Base-by-base conservation (phyloP, 352 stramenopile species). In the Aphanomyces invadans region DNA sequence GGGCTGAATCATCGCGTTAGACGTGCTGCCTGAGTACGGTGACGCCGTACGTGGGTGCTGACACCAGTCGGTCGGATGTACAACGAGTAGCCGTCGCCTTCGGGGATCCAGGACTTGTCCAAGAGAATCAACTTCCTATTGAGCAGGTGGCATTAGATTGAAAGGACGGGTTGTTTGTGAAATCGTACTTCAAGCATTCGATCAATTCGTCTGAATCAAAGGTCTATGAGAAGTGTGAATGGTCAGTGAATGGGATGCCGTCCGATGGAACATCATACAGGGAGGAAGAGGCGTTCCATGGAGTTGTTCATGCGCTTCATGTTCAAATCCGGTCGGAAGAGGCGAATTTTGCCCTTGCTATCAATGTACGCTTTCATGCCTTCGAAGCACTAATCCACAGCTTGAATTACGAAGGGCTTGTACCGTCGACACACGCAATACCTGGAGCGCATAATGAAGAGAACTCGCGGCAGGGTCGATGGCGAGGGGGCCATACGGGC, bases 251-350 rank as follows among this genome's bases (percentile, higher is more conserved):
- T 45, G 11, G 72, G 54, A 31, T 72, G 56, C 15, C 9, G 23
- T 49, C 65, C 7, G 9, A 68, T 2, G 33, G 26, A 28, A 11
- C 55, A 53, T 60, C 84, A 59, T 62, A 88, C 75, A 25, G 90
- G 90, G 36, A 97, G 75, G 42, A 88, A 72, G 29, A 97, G 77
- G n/a, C 91, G 83, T 65, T 92, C 81, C 92, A 98, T 98, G 31
- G 90, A 98, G 65, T 72, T 85, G 64, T 95, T 95, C 3, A 99
- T 75, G 17, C 96, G 89, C 73, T 95, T 89, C 90, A 98, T 98
- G 78, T 99, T 99, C 77, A 96, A 92, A 59, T 98, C 88, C 12
- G 95, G 95, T 64, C 96, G 93, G 78, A 99, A 99, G 51, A 99
- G 79, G 38, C 90, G 87, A 46, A 98, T 73, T 36, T 87, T 83